Percentiles rank a stretch among this genome's conserved stretches.
Evolutionary conservation across 768 basidiomycete species (phyloP).

Genomic region (Collybia mongolica): DNA sequence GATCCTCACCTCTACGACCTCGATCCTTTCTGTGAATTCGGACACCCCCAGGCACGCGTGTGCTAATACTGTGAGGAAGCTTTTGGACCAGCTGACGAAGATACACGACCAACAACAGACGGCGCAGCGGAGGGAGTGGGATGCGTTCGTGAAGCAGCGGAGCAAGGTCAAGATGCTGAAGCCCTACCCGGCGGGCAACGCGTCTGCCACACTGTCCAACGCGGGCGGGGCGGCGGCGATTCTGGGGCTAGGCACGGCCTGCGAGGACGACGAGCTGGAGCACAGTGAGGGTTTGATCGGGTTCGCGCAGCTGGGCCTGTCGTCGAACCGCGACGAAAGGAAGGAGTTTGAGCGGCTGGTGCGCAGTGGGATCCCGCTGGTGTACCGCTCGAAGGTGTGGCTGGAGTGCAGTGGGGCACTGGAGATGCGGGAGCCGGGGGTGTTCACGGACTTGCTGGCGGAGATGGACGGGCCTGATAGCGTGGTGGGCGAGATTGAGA

Average conservation of each 20-base stretch:
- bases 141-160: slow-evolving; percentile 76
- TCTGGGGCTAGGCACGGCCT: slow-evolving; percentile 61
- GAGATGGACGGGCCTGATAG: slow-evolving; percentile 12
- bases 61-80: slow-evolving; percentile 65
- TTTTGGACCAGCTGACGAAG: slow-evolving; percentile 74
- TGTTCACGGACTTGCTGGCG: slow-evolving; percentile 72
- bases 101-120: slow-evolving; percentile 82
- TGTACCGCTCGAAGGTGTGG: slow-evolving; percentile 87
- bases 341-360: slow-evolving; percentile 79
- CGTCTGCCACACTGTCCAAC: slow-evolving; percentile 19
- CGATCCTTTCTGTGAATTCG: slow-evolving; percentile 58
- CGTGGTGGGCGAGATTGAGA: slow-evolving; percentile 85
- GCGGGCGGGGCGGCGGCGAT: slow-evolving; percentile 58
- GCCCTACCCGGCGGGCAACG: slow-evolving; percentile 18
- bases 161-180: slow-evolving; percentile 43
- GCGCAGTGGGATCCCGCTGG: slow-evolving; percentile 84
- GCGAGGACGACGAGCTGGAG: slow-evolving; percentile 70
- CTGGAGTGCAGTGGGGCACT: slow-evolving; percentile 91
- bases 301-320: slow-evolving; percentile 84
- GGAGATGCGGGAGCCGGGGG: slow-evolving; percentile 89
- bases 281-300: slow-evolving; percentile 89
- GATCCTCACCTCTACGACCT: slow-evolving; percentile 34
- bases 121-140: slow-evolving; percentile 78
- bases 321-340: slow-evolving; percentile 74
- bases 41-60: slow-evolving; percentile 76